Conservation (phyloP, 2,329 filamentous ascomycete genomes). For the Aureobasidium namibiae region DNA sequence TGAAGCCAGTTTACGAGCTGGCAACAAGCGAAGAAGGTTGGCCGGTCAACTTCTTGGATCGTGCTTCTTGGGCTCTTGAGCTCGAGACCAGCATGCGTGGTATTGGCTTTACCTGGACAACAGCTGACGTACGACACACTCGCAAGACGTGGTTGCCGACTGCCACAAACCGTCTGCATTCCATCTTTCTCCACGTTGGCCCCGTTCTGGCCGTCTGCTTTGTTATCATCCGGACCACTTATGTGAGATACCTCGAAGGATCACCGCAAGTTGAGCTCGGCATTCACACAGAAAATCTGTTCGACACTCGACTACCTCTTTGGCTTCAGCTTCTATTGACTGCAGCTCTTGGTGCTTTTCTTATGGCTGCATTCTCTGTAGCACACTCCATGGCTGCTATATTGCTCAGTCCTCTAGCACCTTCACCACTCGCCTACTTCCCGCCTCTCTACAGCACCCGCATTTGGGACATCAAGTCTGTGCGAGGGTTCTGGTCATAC, state of each 20-base stretch:
- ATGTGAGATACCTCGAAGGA: constrained; percentile 22
- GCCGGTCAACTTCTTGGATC: constrained; percentile 31
- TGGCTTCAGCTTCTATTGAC: constrained; percentile 31
- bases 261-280: constrained; percentile 7
- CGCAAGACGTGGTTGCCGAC: constrained; percentile 37
- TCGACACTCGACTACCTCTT: constrained; percentile 28
- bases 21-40: constrained; percentile 32
- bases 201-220: constrained; percentile 32
- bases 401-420: constrained; percentile 30
- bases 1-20: constrained; percentile 29
- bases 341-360: constrained; percentile 33
- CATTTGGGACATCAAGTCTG: constrained; percentile 33
- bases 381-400: constrained; percentile 36
- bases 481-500: constrained; percentile 36
- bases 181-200: constrained; percentile 30
- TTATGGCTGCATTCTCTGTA: constrained; percentile 37
- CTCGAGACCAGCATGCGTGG: constrained; percentile 38
- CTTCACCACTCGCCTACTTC: constrained; percentile 35
- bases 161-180: constrained; percentile 31
- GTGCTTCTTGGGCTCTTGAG: constrained; percentile 38
- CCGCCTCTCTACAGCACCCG: constrained; percentile 36
- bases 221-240: constrained; percentile 27
- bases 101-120: constrained; percentile 38
- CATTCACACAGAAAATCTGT: constrained; percentile 17
- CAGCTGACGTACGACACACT: constrained; percentile 37